phyloP scores from a whole-genome alignment of 2,329 filamentous ascomycete species.

The Pestalotiopsis sp. region DNA sequence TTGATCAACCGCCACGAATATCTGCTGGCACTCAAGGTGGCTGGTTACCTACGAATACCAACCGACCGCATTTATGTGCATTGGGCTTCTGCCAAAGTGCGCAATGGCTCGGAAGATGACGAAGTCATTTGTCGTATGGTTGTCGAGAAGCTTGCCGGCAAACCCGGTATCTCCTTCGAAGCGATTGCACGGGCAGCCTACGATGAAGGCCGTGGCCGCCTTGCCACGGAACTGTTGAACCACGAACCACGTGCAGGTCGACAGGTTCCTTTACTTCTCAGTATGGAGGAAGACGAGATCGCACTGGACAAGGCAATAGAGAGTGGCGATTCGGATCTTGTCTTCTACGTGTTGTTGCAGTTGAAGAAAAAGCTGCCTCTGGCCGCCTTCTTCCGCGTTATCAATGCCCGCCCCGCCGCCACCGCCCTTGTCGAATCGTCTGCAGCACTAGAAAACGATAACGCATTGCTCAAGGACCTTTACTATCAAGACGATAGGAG shows the following conservation, averaged over 20 bases:
- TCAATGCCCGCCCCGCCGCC: conserved; percentile 82
- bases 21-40: conserved; percentile 83
- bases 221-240: conserved; percentile 89
- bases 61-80: conserved; percentile 92
- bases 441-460: conserved; percentile 68
- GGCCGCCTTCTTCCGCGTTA: conserved; percentile 87
- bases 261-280: conserved; percentile 88
- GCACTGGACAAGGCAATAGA: conserved; percentile 96
- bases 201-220: conserved; percentile 84
- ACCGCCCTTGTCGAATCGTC: conserved; percentile 87
- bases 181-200: conserved; percentile 90
- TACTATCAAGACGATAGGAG: conserved; percentile 97
- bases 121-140: conserved; percentile 84
- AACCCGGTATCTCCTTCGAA: conserved; percentile 93
- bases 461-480: conserved; percentile 85
- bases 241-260: conserved; percentile 94
- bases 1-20: conserved; percentile 90
- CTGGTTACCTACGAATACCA: conserved; percentile 81
- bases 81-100: conserved; percentile 95
- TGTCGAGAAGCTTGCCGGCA: conserved; percentile 82
- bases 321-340: conserved; percentile 89
- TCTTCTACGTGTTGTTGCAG: conserved; percentile 85
- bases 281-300: conserved; percentile 93
- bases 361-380: conserved; percentile 88
- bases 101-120: conserved; percentile 80